Base-by-base conservation (phyloP, 2,329 filamentous ascomycete species). In the Fusarium mexicanum region DNA sequence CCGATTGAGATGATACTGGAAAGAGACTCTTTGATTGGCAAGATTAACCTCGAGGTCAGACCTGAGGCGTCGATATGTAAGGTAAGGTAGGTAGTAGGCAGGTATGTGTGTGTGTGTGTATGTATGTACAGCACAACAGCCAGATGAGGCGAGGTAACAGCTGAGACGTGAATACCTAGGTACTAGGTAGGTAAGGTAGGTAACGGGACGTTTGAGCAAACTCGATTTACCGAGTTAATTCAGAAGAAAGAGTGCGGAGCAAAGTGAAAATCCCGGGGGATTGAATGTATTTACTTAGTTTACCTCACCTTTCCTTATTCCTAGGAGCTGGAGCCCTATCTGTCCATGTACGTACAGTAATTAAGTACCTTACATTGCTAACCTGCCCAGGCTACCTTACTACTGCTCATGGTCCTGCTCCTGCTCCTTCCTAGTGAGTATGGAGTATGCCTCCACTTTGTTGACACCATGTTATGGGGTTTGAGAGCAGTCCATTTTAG, bases 391-490 rank as follows among this genome's bases (percentile, higher is more conserved):
- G 46, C 53, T 59, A 47, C 33, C 33, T 35, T 35, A 35, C 29
- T 58, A 33, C 37, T 57, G n/a, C 20, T 41, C 53, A 29, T 55
- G 20, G 24, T 31, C 40, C 61, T 65, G 51, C 33, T 37, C 35
- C 35, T 37, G 35, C 46, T 66, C 51, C 66, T 69, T 64, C 67
- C 50, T 69, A 66, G 66, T 35, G 43, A 57, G 53, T 62, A 73
- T 73, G 57, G 61, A 71, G 60, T 53, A 73, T 74, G 71, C 71
- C 61, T 73, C 71, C 71, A 73, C 71, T 64, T 64, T 47, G 53
- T 72, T 67, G 63, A 74, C 71, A 73, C 71, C 67, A 64, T 59
- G 57, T 71, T 73, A 72, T 59, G 63, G 71, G 71, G 71, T 74
- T 64, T 71, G 51, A 53, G 63, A 68, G 67, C 59, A 71, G 67